Evolutionary conservation across 768 basidiomycete species (phyloP).

Genomic region (Pisolithus albus): DNA sequence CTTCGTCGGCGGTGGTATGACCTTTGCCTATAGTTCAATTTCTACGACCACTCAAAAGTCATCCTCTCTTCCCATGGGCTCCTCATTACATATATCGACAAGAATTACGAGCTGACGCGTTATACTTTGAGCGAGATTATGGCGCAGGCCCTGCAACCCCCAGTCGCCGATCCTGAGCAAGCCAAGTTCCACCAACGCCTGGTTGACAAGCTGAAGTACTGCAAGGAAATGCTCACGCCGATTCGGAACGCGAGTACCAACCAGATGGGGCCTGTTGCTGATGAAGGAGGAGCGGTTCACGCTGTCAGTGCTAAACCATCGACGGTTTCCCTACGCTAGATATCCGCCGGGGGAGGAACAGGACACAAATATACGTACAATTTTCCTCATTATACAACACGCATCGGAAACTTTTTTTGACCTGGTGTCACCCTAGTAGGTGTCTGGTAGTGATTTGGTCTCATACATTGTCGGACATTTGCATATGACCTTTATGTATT

Average conservation of each 20-base stretch:
- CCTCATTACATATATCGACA: no score
- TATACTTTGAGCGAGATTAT: no score
- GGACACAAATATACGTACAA: background rate
- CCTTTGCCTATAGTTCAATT: no score
- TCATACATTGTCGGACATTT: background rate
- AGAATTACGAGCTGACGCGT: no score
- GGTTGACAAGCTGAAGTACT: slow-evolving; percentile 79
- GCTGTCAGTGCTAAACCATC: slow-evolving; percentile 12
- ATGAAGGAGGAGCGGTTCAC: slow-evolving; percentile 8
- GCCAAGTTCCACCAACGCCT: slow-evolving; percentile 57
- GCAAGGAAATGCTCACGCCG: slow-evolving; percentile 73
- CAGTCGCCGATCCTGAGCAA: slow-evolving; percentile 42
- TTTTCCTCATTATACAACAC: background rate
- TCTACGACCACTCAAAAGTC: no score
- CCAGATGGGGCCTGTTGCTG: slow-evolving; percentile 12
- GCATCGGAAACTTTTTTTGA: background rate
- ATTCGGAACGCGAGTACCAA: slow-evolving; percentile 55
- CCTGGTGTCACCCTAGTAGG: background rate
- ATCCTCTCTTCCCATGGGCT: no score
- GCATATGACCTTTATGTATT: background rate
- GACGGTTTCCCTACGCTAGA: slow-evolving; percentile 13
- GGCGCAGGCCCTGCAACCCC: no score
- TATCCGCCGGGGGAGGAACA: background rate
- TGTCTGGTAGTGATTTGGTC: no score
- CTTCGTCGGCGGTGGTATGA: no score